Conservation (phyloP, 805 yeast species). For the Tetrapisispora namnaoensis region DNA sequence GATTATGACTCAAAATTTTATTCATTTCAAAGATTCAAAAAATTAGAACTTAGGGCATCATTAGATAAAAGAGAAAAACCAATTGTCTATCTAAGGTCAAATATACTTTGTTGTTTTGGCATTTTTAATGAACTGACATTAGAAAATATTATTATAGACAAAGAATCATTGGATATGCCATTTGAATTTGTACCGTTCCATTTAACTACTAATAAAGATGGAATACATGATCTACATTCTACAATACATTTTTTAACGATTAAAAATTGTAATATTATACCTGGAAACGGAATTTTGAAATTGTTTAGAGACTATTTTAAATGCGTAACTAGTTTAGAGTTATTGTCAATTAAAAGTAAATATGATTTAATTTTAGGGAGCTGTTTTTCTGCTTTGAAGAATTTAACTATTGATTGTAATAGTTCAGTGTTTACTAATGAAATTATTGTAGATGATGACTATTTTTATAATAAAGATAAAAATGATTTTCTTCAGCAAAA, state of each 20-base stretch:
- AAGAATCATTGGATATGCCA: constrained; percentile 30
- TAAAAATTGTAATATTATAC: constrained; percentile 29
- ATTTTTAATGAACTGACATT: constrained; percentile 36
- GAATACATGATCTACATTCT: constrained; percentile 26
- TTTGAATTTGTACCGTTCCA: constrained; percentile 27
- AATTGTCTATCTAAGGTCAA: constrained; percentile 29
- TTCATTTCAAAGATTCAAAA: constrained; percentile 22
- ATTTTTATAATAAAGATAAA: constrained; percentile 14
- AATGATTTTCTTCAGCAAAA: constrained; percentile 1
- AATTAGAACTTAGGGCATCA: constrained; percentile 17
- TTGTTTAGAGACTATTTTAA: constrained; percentile 33
- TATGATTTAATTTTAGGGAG: constrained; percentile 42
- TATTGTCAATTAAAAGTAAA: constrained; percentile 34
- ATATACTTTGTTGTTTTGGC: constrained; percentile 38
- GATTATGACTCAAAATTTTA: constrained; percentile 23
- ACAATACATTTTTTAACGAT: constrained; percentile 29
- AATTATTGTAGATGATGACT: constrained; percentile 15
- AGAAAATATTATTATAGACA: constrained; percentile 41
- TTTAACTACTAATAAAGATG: constrained; percentile 14
- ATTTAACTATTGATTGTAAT: constrained; percentile 38
- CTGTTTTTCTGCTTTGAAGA: constrained; percentile 32
- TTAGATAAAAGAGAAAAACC: constrained; percentile 8
- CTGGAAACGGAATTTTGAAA: constrained; percentile 31
- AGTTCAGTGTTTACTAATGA: constrained; percentile 35
- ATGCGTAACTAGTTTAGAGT: constrained; percentile 30